Evolutionary conservation across 2,329 filamentous ascomycete genomes (phyloP), one percentile per base, ranked within the genome.

Genomic region (Intubia oerlemansii): DNA sequence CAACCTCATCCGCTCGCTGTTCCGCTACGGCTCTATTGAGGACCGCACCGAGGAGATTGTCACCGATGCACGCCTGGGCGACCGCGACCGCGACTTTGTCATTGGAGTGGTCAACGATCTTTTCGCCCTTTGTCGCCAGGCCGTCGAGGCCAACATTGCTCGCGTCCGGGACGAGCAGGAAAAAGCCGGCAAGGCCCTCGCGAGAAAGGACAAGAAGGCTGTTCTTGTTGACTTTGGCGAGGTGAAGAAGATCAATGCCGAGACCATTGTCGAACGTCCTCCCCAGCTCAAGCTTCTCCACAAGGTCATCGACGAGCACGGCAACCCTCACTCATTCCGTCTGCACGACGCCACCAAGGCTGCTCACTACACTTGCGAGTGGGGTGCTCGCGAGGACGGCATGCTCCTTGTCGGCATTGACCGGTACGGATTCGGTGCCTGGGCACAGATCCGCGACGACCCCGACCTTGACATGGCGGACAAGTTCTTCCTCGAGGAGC

Each of bases 151-250:
- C 19, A 75, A 81, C 40, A 76, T 66, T 36, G 71, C 73, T 14
- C 68, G 68, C 34, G 62, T 90, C 12, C 66, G 82, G 19, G 71
- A 76, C 36, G 80, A 82, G 43, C 81, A 92, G 41, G 79, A 88
- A 48, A 69, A 76, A 37, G 62, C 66, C 0, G 80, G 80, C 44
- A 90, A 88, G 46, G 63, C 71, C 3, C 53, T 90, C 31, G 91
- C 85, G 0, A 93, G 95, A 57, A 98, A 98, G 50, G 88, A 98
- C 46, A 81, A 81, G 50, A 98, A 98, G 51, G 88, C 88, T 1
- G 80, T 98, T 12, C 57, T 98, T 25, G 93, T 98, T 42, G 84
- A 95, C 46, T 92, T 84, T 50, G 74, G 77, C 25, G 81, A 84
- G 31, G 75, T 93, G 28, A 91, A 91, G 51, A 84, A 91, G 41